Base-by-base conservation (phyloP, 257 asterid species). In the Voacanga thouarsii region DNA sequence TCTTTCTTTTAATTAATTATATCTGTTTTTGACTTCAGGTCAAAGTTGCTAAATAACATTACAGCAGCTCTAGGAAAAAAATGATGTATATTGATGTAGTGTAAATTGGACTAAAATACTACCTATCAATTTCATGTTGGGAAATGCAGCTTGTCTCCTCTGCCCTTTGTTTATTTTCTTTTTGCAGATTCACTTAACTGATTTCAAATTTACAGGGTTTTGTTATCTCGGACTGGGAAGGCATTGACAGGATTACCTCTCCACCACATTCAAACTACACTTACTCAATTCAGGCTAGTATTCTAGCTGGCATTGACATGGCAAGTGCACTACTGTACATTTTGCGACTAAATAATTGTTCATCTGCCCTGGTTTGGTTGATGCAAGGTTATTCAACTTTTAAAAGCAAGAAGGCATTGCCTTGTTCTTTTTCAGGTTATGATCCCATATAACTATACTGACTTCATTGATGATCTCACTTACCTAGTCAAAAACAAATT, bases 211-310 rank as follows among this genome's bases (percentile, higher is more conserved):
- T 75, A 45, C 96, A 92, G 97, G 97, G 98, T 45, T 92, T 92
- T 83, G 96, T 94, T 75, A 89, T 94, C 83, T 92, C 98, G 49
- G 98, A 92, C 84, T 94, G 97, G 97, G 82, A 85, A 82, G 98
- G 96, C 74, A 82, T 92, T 78, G 98, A 94, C 81, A 86, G 90
- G 82, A 86, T 94, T 83, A 92, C 96, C 50, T 76, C 92, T 74
- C 97, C 98, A 16, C 85, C 91, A 39, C 90, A 89, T 80, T 75
- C 89, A 85, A 94, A 92, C 84, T 94, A 94, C 85, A 90, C 96
- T 1, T 90, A 87, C 83, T 94, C 98, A 33, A 86, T 94, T 81
- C 89, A 80, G 72, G 95, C 92, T 78, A 76, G 97, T 79, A 86
- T 94, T 86, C 80, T 83, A 67, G 94, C 98, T 71, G 98, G 97